Evolutionary conservation across 352 stramenopile genomes (phyloP).

Genomic region (Aphanomyces invadans): DNA sequence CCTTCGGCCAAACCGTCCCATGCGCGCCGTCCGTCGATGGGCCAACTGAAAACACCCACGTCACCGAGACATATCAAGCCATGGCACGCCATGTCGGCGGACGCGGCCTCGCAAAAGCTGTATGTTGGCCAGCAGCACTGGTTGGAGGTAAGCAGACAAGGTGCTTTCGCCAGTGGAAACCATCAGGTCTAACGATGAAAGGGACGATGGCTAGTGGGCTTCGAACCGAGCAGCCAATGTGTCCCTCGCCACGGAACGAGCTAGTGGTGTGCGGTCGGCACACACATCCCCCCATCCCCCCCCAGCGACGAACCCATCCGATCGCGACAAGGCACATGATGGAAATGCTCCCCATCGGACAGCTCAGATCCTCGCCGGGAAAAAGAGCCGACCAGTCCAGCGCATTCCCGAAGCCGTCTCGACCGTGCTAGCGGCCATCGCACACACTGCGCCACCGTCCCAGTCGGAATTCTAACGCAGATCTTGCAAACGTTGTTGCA

Average conservation of each 20-base stretch:
- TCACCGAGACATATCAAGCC: neutral
- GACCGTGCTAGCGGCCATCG: neutral
- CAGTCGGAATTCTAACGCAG: too few relatives aligned
- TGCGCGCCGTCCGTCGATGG: too few relatives aligned
- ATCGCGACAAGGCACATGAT: too few relatives aligned
- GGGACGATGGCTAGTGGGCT: slow-evolving; percentile 14
- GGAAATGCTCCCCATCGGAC: too few relatives aligned
- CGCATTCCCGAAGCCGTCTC: neutral
- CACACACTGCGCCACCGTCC: neutral
- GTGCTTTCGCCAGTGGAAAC: too few relatives aligned
- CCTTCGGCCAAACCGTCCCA: too few relatives aligned
- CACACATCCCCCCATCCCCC: too few relatives aligned
- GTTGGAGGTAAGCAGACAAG: slow-evolving; percentile 7
- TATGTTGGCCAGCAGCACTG: slow-evolving; percentile 1
- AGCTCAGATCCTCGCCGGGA: neutral
- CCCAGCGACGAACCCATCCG: too few relatives aligned
- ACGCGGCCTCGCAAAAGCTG: slow-evolving; percentile 2
- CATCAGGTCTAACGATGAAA: too few relatives aligned
- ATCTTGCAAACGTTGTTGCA: too few relatives aligned
- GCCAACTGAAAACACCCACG: neutral
- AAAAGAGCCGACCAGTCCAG: neutral
- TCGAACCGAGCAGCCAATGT: neutral
- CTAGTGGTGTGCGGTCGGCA: too few relatives aligned
- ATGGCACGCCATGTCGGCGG: neutral
- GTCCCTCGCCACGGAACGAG: too few relatives aligned